Conservation (phyloP, 352 stramenopile species). For the Phytophthora sp. region DNA sequence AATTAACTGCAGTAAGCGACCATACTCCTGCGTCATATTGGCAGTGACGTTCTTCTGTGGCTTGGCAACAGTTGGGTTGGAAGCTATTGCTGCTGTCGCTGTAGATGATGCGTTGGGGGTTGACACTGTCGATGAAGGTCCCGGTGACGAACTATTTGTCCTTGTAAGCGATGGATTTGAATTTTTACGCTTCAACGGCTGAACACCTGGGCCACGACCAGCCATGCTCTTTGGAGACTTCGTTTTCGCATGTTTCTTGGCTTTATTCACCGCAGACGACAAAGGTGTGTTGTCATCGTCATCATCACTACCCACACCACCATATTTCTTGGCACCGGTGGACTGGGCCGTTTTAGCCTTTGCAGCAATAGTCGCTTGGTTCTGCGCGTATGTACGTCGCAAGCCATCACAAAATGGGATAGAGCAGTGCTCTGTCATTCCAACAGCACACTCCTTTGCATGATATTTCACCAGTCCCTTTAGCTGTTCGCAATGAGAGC, state of each 20-base stretch:
- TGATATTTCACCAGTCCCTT: constrained; percentile 88
- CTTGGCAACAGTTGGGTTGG: constrained; percentile 27
- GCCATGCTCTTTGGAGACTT: constrained; percentile 67
- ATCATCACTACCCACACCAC: constrained; percentile 46
- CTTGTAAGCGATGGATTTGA: constrained; percentile 26
- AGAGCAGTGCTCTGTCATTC: constrained; percentile 68
- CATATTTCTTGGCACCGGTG: constrained; percentile 6
- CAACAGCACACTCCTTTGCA: constrained; percentile 74
- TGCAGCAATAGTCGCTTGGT: constrained; percentile 35
- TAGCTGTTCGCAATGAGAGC: constrained; percentile 82
- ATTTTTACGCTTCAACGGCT: constrained; percentile 28
- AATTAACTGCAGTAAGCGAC: constrained; percentile 85
- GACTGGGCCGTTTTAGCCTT: constrained; percentile 41
- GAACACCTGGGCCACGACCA: constrained; percentile 4
- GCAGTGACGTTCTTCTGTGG: constrained; percentile 50
- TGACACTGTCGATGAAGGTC: constrained; percentile 24
- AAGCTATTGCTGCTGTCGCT: not conserved
- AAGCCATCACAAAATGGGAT: constrained; percentile 88
- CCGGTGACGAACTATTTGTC: constrained; percentile 23
- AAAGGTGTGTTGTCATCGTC: constrained; percentile 81
- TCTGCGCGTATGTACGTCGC: constrained; percentile 61
- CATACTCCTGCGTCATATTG: constrained; percentile 85
- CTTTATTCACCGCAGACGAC: constrained; percentile 69
- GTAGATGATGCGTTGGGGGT: constrained; percentile 8
- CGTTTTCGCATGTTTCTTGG: constrained; percentile 63